These are phyloP conservation scores for Aphanoascus verrucosus DNA, from an alignment of 2,329 filamentous ascomycete genomes.

Conservation along the genomic window DNA sequence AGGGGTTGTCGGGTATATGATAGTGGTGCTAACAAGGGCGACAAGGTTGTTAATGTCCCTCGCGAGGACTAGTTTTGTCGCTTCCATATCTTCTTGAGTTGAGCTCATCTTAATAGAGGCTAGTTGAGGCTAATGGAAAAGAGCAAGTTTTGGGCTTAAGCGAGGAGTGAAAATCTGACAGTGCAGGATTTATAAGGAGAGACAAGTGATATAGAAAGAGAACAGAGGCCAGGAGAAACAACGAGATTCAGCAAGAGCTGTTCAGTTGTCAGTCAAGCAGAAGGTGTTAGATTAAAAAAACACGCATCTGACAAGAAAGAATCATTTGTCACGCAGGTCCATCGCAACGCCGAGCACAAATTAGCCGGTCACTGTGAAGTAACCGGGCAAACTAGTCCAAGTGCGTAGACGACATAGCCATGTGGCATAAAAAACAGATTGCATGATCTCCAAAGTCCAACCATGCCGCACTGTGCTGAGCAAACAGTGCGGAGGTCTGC, in stretches of 20 bases:
- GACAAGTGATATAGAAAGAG: not conserved
- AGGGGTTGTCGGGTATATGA: not conserved
- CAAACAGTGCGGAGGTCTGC: not conserved
- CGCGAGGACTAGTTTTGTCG: not conserved
- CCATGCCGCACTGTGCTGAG: not conserved
- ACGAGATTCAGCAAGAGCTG: too few relatives aligned
- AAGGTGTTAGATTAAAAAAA: constrained; percentile 12
- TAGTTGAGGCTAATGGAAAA: too few relatives aligned
- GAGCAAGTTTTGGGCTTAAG: too few relatives aligned
- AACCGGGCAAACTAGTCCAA: not conserved
- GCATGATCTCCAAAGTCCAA: not conserved
- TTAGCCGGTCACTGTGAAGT: too few relatives aligned
- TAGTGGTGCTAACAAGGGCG: constrained; percentile 4
- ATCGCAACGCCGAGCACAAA: not conserved
- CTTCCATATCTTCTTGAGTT: not conserved
- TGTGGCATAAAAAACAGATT: not conserved
- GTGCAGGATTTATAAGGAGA: not conserved
- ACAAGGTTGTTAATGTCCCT: constrained; percentile 4
- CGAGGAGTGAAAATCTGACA: too few relatives aligned
- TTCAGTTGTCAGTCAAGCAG: not conserved
- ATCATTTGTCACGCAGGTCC: not conserved
- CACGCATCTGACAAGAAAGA: constrained; percentile 11
- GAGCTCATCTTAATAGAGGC: not conserved
- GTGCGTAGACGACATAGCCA: constrained; percentile 6
- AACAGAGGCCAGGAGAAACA: too few relatives aligned